These are phyloP conservation scores for Phytophthora fragariaefolia DNA, from an alignment of 352 stramenopile genomes.

Conservation along the genomic window DNA sequence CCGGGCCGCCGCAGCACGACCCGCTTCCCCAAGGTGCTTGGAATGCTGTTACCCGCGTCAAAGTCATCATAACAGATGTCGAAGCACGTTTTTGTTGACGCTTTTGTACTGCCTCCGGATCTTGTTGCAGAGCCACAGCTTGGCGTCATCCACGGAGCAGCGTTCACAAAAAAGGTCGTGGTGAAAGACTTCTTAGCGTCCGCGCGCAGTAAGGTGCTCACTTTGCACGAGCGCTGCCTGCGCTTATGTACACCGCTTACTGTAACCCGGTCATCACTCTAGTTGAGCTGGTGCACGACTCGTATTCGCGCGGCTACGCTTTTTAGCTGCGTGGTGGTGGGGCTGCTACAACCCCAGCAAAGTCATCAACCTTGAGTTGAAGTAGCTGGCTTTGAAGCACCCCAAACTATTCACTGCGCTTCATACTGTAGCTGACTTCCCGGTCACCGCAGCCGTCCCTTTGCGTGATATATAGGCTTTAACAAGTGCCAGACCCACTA, in stretches of 20 bases:
- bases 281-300: background rate
- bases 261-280: slow-evolving; percentile 7
- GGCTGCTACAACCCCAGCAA: background rate
- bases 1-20: slow-evolving; percentile 12
- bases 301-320: too few relatives aligned
- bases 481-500: too few relatives aligned
- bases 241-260: background rate
- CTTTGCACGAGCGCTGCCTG: background rate
- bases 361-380: background rate
- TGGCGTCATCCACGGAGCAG: background rate
- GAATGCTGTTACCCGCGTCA: background rate
- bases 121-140: background rate
- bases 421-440: too few relatives aligned
- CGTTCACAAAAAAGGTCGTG: slow-evolving; percentile 12
- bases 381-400: background rate
- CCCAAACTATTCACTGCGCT: background rate
- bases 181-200: slow-evolving; percentile 13
- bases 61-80: slow-evolving; percentile 18
- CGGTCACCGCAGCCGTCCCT: too few relatives aligned
- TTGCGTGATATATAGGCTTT: too few relatives aligned
- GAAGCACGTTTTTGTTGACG: background rate
- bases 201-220: background rate
- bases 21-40: slow-evolving; percentile 6
- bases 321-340: background rate
- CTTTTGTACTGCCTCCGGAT: background rate